Conservation (phyloP, 1,284 basidiomycete species). For the Papiliotrema nemorosa region DNA sequence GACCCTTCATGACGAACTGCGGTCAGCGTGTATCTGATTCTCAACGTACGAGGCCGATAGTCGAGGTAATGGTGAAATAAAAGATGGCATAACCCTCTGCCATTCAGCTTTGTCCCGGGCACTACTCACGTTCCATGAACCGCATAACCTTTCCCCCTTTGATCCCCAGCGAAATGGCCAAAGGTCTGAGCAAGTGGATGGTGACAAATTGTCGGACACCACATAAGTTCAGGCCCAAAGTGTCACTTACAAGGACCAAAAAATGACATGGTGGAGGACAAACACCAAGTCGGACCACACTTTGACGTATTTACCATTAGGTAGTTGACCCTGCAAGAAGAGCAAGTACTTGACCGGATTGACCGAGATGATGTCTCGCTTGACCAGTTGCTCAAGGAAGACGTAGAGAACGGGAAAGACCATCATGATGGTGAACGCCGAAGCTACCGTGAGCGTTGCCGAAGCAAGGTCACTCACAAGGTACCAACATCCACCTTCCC, state of each 20-base stretch:
- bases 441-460: slow-evolving; percentile 50
- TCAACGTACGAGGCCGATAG: slow-evolving; percentile 62
- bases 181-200: slow-evolving; percentile 64
- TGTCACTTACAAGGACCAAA: slow-evolving; percentile 71
- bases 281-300: slow-evolving; percentile 76
- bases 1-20: slow-evolving; percentile 77
- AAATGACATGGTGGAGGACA: slow-evolving; percentile 79
- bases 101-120: neutral
- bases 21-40: slow-evolving; percentile 5
- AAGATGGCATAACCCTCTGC: slow-evolving; percentile 72
- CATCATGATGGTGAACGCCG: slow-evolving; percentile 68
- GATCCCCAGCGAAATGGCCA: slow-evolving; percentile 70
- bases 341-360: slow-evolving; percentile 78
- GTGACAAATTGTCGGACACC: slow-evolving; percentile 72
- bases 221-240: neutral
- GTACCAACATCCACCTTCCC: slow-evolving; percentile 69
- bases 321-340: slow-evolving; percentile 67
- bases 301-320: slow-evolving; percentile 65
- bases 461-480: slow-evolving; percentile 54
- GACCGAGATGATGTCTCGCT: slow-evolving; percentile 12
- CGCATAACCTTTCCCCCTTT: slow-evolving; percentile 64
- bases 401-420: slow-evolving; percentile 64
- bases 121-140: slow-evolving; percentile 67
- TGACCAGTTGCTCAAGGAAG: neutral
- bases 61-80: slow-evolving; percentile 70